Base-by-base conservation (phyloP, 1,284 basidiomycete genomes). In the Ustilago vetiveriae region DNA sequence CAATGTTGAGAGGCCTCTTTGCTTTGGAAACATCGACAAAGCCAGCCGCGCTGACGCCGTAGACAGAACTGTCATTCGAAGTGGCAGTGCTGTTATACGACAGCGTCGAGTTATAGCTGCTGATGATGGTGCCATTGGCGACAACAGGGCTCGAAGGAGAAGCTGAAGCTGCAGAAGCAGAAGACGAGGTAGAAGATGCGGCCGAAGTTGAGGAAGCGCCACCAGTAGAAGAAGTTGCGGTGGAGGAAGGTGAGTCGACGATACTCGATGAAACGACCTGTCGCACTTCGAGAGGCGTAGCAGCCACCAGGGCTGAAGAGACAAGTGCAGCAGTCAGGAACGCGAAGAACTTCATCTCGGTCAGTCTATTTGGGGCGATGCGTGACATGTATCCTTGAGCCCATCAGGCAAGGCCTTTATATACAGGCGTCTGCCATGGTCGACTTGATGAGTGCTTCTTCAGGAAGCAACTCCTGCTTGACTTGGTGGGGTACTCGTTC, bases 1-100 rank as follows among this genome's bases (percentile, higher is more conserved):
- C 51, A 39, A 79, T 77, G 63, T 78, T 78, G 50, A 79, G 69
- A 11, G 69, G 53, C 33, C 48, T 27, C 33, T 60, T 55, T 7
- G 72, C 45, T 52, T 65, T 57, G 21, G 47, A 22, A 27, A 76
- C 74, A n/a, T 53, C 37, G 35, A 44, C 53, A 42, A 66, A 76
- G 26, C 69, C 74, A 29, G 54, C 40, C 7, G 72, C 74, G 24
- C 48, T 41, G 26, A 71, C 72, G 33, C 63, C 72, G 56, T 76
- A 71, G 43, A 45, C 40, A 6, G 49, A 43, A 30, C 24, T 40
- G 29, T 45, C 45, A 35, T 54, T 30, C 30, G 46, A 45, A 3
- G 44, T 53, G 39, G 36, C 45, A 22, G 53, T 56, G 52, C 45
- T 48, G 59, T 69, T 48, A 50, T 58, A 65, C 7, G 50, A 55